Evolutionary conservation across 1,139 yeast genomes (phyloP).

Genomic region (Candida smagusa): DNA sequence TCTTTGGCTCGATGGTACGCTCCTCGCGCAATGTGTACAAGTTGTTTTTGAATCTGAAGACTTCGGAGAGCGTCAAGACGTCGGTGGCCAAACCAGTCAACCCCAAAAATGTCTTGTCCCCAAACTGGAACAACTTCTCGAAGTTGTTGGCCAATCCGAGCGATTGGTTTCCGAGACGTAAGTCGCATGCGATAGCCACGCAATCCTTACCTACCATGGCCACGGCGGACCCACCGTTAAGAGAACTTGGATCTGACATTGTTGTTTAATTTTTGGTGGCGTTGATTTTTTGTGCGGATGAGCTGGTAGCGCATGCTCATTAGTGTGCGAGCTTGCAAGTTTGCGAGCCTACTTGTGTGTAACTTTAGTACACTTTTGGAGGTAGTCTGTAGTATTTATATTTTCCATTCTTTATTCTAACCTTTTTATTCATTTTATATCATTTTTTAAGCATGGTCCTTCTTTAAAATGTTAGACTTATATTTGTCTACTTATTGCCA

Average conservation of each 20-base stretch:
- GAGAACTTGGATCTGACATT: constrained; percentile 51
- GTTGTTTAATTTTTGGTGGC: constrained; percentile 8
- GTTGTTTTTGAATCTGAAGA: constrained; percentile 80
- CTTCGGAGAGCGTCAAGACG: constrained; percentile 79
- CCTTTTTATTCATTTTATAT: no score
- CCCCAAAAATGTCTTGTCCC: constrained; percentile 78
- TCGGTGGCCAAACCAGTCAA: constrained; percentile 95
- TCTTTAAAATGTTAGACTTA: no score
- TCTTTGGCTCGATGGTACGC: constrained; percentile 85
- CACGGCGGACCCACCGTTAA: constrained; percentile 85
- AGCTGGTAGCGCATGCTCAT: no score
- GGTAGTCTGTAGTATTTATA: no score
- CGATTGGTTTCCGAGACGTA: constrained; percentile 91
- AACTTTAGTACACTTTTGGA: no score
- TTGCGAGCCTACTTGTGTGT: no score
- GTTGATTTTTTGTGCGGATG: constrained; percentile 1
- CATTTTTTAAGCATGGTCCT: no score
- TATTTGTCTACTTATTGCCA: no score
- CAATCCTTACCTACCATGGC: constrained; percentile 99
- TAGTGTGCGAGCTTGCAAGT: no score
- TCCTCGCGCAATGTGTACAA: constrained; percentile 90
- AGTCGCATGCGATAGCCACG: constrained; percentile 95
- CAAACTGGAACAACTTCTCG: constrained; percentile 85
- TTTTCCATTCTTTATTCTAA: no score
- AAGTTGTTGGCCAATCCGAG: constrained; percentile 89